A percentile compares a stretch with the other conserved stretches of the same genome.
Evolutionary conservation across 2,329 filamentous ascomycete species (phyloP).

Genomic region (Colletotrichum sp.): DNA sequence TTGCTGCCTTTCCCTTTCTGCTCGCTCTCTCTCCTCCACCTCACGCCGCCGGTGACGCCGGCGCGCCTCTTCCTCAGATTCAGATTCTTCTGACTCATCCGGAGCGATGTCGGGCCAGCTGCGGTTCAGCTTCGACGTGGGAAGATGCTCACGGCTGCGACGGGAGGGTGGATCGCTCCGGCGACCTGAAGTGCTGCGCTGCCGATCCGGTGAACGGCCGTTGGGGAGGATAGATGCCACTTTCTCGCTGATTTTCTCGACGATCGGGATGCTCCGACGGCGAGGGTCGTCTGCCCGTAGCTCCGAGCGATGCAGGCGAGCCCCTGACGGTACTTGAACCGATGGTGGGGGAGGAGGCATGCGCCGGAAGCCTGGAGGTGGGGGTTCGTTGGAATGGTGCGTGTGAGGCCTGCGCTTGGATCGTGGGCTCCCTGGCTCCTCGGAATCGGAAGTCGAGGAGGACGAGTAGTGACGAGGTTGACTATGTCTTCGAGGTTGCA

Average conservation of each 20-base stretch:
- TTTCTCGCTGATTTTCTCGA: constrained; percentile 50
- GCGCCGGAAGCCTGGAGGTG: constrained; percentile 35
- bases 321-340: constrained; percentile 23
- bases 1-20: constrained; percentile 40
- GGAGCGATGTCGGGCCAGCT: constrained; percentile 47
- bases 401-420: constrained; percentile 23
- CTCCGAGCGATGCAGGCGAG: constrained; percentile 38
- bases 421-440: constrained; percentile 27
- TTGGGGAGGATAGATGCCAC: constrained; percentile 48
- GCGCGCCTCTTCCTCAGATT: constrained; percentile 36
- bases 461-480: constrained; percentile 51
- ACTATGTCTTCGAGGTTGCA: constrained; percentile 50
- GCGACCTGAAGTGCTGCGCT: constrained; percentile 39
- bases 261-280: constrained; percentile 38
- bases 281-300: constrained; percentile 40
- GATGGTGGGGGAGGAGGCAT: constrained; percentile 33
- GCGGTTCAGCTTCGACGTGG: constrained; percentile 43
- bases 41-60: constrained; percentile 23
- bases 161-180: constrained; percentile 25
- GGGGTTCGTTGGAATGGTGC: constrained; percentile 29
- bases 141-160: constrained; percentile 40
- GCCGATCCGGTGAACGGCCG: constrained; percentile 36
- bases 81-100: constrained; percentile 38
- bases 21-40: constrained; percentile 28
- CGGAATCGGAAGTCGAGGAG: constrained; percentile 46